phyloP scores from a whole-genome alignment of 2,329 filamentous ascomycete genomes.

The Cephalotrichum gorgonifer region DNA sequence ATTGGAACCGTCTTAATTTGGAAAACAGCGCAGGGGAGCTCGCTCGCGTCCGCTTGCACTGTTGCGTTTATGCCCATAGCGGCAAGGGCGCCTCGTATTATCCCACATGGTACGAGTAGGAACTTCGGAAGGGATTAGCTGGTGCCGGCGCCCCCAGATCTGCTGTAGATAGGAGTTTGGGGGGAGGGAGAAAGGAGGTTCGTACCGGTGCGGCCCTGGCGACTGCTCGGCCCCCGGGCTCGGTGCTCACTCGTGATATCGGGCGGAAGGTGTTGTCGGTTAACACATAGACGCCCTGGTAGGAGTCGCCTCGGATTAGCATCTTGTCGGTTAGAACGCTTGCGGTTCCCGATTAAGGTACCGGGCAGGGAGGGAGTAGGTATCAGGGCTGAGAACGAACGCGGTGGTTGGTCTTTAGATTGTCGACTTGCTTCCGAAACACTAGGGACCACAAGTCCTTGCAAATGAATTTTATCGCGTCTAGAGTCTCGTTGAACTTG shows the following conservation, averaged over 20 bases:
- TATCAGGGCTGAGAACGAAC: constrained; percentile 30
- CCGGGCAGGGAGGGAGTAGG: background rate
- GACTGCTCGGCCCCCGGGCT: constrained; percentile 62
- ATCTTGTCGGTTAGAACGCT: background rate
- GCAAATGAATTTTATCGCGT: constrained; percentile 97
- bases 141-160: background rate
- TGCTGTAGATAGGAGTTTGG: constrained; percentile 1
- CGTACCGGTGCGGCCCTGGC: constrained; percentile 69
- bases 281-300: constrained; percentile 85
- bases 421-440: constrained; percentile 96
- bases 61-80: constrained; percentile 83
- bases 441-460: constrained; percentile 95
- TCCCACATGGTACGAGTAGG: constrained; percentile 88
- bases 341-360: background rate
- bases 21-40: constrained; percentile 82
- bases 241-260: constrained; percentile 80
- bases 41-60: constrained; percentile 81
- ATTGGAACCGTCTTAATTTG: constrained; percentile 79
- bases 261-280: constrained; percentile 90
- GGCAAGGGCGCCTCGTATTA: constrained; percentile 86
- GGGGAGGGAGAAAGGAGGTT: constrained; percentile 9
- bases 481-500: constrained; percentile 82
- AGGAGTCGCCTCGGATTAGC: background rate
- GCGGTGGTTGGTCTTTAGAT: constrained; percentile 94
- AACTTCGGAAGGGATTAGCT: constrained; percentile 44